Evolutionary conservation across 306 rosid species (phyloP).

Genomic region (Prosopis cineraria): DNA sequence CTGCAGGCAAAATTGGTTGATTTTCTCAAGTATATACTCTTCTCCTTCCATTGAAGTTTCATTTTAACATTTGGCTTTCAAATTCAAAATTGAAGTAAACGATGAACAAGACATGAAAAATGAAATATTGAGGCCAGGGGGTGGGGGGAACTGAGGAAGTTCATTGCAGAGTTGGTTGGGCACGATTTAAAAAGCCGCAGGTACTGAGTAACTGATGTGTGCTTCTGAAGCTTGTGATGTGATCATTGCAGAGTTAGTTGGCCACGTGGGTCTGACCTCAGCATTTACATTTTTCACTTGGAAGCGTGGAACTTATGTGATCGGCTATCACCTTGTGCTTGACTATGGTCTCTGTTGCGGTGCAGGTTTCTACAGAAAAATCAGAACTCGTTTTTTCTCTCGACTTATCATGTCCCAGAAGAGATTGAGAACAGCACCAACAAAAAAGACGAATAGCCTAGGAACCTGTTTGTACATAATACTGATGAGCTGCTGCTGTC

Average conservation of each 20-base stretch:
- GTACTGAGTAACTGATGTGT: too few relatives aligned
- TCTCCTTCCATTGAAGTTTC: conserved; percentile 1
- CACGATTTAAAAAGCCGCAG: too few relatives aligned
- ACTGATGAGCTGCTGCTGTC: conserved; percentile 30
- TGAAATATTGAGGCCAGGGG: too few relatives aligned
- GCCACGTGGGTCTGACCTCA: neutral
- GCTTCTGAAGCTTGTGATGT: too few relatives aligned
- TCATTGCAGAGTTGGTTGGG: too few relatives aligned
- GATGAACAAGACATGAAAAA: too few relatives aligned
- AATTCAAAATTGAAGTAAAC: too few relatives aligned
- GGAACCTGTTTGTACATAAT: conserved; percentile 36
- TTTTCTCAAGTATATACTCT: conserved; percentile 74
- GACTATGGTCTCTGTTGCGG: conserved; percentile 18
- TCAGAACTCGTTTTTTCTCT: conserved; percentile 63
- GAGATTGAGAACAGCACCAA: conserved; percentile 57
- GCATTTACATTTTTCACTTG: neutral
- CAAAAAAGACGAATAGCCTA: conserved; percentile 42
- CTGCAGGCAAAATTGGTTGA: conserved; percentile 59
- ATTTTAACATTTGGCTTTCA: neutral
- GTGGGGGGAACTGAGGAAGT: too few relatives aligned
- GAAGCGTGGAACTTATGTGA: neutral
- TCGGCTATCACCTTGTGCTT: neutral
- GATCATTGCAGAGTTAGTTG: neutral
- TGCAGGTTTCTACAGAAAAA: conserved; percentile 78
- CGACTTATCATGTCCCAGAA: conserved; percentile 65